Base-by-base conservation (phyloP, 1,284 basidiomycete species). In the Ceratobasidium sp. region DNA sequence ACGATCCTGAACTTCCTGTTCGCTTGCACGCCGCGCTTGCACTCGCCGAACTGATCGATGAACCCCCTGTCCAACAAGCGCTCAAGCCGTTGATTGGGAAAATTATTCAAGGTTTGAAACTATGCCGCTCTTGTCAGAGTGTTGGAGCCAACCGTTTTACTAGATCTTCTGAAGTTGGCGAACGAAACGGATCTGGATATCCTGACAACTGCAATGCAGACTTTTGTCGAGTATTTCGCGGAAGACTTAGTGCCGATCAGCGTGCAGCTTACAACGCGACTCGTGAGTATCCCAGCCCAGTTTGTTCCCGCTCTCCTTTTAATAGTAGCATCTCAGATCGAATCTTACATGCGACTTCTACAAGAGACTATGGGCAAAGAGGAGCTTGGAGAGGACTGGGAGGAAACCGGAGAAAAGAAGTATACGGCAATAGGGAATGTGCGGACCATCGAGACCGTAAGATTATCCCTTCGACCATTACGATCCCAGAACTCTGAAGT, bases 131-230 rank as follows among this genome's bases (percentile, higher is more conserved):
- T 50, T 28, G 17, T n/a, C 4, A 10, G 15, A 38, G 48, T 26
- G 5, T 33, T 10, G 40, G 17, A 20, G 54, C 48, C n/a, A 54
- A 54, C 26, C 20, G n/a, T 20, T 28, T 54, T 50, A 17, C 20
- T 80, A 93, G 95, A 95, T 83, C 87, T 97, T 33, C 88, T 97
- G 80, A 95, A 95, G 84, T 88, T 97, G 52, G 92, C 93, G 7
- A 94, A 96, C 83, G 94, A 96, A 84, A 95, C 94, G 48, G 96
- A 97, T 83, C 86, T 97, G 48, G 96, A 97, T 83, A 89, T 95
- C 62, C 87, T 97, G 68, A 96, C 94, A 81, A 87, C 86, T 82
- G 91, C 91, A 82, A 96, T 95, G 91, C 93, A 94, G 82, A 90
- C 91, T 44, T 92, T 97, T 88, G 96, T 97, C 9, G 91, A 95